Evolutionary conservation across 1,284 basidiomycete genomes (phyloP).

Genomic region (Papiliotrema laurentii): DNA sequence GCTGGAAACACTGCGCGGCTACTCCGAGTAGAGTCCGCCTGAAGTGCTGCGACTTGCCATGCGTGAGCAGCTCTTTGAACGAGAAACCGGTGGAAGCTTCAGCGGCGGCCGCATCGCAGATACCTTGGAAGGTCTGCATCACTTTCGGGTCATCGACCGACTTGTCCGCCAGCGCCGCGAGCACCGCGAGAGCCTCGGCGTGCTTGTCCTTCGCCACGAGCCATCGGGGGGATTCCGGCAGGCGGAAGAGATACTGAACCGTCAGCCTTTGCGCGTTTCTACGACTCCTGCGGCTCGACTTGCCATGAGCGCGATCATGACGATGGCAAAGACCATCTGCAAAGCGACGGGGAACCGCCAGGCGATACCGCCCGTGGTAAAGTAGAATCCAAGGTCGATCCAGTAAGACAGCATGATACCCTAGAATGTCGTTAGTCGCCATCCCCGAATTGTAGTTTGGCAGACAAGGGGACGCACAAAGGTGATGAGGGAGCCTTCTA

Average conservation of each 20-base stretch:
- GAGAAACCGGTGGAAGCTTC: conserved; percentile 17
- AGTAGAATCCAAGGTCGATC: conserved; percentile 48
- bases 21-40: conserved; percentile 48
- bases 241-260: conserved; percentile 22
- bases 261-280: conserved; percentile 37
- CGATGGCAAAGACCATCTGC: conserved; percentile 47
- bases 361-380: conserved; percentile 23
- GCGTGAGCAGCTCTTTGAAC: conserved; percentile 33
- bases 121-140: conserved; percentile 29
- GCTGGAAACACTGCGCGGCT: conserved; percentile 48
- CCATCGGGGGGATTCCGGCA: conserved; percentile 54
- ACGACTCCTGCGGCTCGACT: conserved; percentile 43
- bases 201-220: conserved; percentile 50
- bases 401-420: conserved; percentile 36
- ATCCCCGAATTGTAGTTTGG: background rate
- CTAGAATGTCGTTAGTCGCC: conserved; percentile 3
- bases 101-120: conserved; percentile 23
- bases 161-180: conserved; percentile 39
- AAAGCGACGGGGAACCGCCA: conserved; percentile 52
- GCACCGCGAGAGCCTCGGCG: conserved; percentile 48
- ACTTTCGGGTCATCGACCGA: conserved; percentile 26
- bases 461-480: conserved; percentile 24
- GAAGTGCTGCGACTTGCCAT: conserved; percentile 48
- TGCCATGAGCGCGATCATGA: conserved; percentile 23
- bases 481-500: conserved; percentile 45